These are phyloP conservation scores for Xylaria intraflava DNA, from an alignment of 495 filamentous ascomycete species.

Conservation along the genomic window DNA sequence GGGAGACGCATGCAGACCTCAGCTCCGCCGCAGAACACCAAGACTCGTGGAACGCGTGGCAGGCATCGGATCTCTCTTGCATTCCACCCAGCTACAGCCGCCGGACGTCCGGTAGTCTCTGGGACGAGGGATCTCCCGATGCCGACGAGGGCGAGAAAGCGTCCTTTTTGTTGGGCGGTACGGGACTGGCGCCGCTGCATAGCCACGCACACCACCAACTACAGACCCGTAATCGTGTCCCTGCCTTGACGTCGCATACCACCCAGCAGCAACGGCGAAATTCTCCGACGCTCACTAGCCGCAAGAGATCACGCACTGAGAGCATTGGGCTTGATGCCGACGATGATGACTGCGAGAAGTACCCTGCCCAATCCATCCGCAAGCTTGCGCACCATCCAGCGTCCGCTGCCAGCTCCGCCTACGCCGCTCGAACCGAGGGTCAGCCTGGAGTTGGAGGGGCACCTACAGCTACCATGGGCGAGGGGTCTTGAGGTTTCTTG, in stretches of 20 bases:
- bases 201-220: constrained; percentile 6
- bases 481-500: constrained; percentile 7
- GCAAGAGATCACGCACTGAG: constrained; percentile 22
- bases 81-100: constrained; percentile 2
- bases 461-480: constrained; percentile 25
- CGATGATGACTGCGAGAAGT: constrained; percentile 12
- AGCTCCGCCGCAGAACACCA: background rate
- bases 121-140: constrained; percentile 6
- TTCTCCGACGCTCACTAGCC: constrained; percentile 4
- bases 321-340: constrained; percentile 15
- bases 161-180: constrained; percentile 8
- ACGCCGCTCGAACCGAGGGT: background rate
- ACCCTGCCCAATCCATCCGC: constrained; percentile 22
- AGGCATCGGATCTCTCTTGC: background rate
- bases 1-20: background rate
- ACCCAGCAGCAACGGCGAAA: background rate
- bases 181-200: constrained; percentile 6
- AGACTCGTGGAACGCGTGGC: constrained; percentile 11
- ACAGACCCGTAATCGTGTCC: background rate
- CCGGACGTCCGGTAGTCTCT: constrained; percentile 3
- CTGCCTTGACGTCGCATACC: background rate
- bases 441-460: constrained; percentile 8
- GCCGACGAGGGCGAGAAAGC: constrained; percentile 11
- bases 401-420: background rate
- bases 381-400: constrained; percentile 20